These are phyloP conservation scores for Bolboschoenoplectus hybrid DNA, from an alignment of 202 grass and related monocot genomes.

Conservation along the genomic window DNA sequence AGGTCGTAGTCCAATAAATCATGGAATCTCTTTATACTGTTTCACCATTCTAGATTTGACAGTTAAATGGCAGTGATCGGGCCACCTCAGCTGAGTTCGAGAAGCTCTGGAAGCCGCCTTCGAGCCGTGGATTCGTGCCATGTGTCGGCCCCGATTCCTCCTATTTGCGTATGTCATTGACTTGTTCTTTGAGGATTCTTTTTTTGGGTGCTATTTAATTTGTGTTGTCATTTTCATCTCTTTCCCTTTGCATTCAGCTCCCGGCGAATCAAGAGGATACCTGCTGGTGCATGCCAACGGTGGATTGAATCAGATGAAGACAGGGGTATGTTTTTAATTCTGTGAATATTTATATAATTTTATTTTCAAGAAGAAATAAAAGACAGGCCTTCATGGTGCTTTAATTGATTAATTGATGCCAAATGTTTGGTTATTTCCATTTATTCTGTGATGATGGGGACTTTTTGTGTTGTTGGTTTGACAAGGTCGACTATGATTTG, in stretches of 20 bases:
- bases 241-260: conserved; percentile 49
- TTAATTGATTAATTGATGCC: conserved; percentile 23
- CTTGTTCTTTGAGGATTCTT: background rate
- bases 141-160: conserved; percentile 54
- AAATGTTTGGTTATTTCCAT: conserved; percentile 38
- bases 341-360: background rate
- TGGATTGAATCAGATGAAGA: conserved; percentile 96
- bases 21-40: conserved; percentile 51
- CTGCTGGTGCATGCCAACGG: conserved; percentile 89
- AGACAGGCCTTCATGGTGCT: background rate
- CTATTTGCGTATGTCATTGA: conserved; percentile 47
- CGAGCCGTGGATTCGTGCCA: conserved; percentile 56
- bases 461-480: background rate
- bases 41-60: conserved; percentile 78
- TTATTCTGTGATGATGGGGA: conserved; percentile 4
- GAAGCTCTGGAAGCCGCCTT: conserved; percentile 68
- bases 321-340: conserved; percentile 63
- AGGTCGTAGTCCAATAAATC: conserved; percentile 19
- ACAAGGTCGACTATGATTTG: conserved; percentile 12
- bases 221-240: conserved; percentile 19
- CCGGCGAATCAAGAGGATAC: conserved; percentile 59
- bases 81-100: conserved; percentile 37
- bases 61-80: conserved; percentile 51
- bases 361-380: background rate
- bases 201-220: conserved; percentile 4